Evolutionary conservation across 495 filamentous ascomycete genomes (phyloP).

Genomic region (Chaetomium cochliodes): DNA sequence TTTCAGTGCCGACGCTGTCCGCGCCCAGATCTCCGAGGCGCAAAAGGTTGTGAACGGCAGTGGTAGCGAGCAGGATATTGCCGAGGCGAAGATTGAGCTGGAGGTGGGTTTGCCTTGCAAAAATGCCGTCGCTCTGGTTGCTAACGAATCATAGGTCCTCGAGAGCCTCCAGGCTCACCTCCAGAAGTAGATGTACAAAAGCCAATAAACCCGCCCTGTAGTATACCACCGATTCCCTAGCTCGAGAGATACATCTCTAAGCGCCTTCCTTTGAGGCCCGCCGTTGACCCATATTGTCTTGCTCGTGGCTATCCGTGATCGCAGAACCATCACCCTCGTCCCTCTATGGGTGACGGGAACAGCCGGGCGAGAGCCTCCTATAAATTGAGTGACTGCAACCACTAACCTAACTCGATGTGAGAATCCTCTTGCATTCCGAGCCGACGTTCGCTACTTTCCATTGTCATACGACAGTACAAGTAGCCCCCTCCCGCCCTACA

Average conservation of each 20-base stretch:
- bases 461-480: too few relatives aligned
- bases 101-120: slow-evolving; percentile 61
- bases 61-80: slow-evolving; percentile 96
- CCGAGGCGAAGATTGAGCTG: slow-evolving; percentile 97
- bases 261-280: slow-evolving; percentile 25
- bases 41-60: slow-evolving; percentile 88
- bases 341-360: not conserved
- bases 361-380: not conserved
- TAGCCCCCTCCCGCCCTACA: too few relatives aligned
- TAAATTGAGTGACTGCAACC: too few relatives aligned
- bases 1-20: slow-evolving; percentile 83
- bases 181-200: slow-evolving; percentile 59
- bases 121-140: not conserved
- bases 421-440: too few relatives aligned
- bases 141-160: slow-evolving; percentile 34
- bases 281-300: not conserved
- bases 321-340: not conserved
- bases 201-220: slow-evolving; percentile 30
- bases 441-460: too few relatives aligned
- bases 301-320: not conserved
- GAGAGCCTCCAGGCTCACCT: slow-evolving; percentile 68
- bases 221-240: slow-evolving; percentile 39
- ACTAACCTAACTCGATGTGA: too few relatives aligned
- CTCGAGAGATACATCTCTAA: slow-evolving; percentile 30
- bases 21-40: slow-evolving; percentile 82